Evolutionary conservation across 1,284 basidiomycete species (phyloP).

Genomic region (Pseudomicrostroma phylloplanum): DNA sequence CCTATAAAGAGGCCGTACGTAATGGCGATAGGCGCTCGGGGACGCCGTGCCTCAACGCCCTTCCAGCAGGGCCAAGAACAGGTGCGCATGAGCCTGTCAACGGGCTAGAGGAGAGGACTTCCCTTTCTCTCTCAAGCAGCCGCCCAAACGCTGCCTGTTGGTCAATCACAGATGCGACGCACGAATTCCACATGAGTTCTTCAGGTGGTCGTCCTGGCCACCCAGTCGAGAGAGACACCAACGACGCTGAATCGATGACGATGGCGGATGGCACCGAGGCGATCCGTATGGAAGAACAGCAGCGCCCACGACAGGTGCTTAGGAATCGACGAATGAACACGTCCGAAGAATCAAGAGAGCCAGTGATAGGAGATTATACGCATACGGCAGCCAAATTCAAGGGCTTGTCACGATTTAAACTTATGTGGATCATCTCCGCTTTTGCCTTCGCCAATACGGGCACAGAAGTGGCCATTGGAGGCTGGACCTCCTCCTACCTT

Average conservation of each 20-base stretch:
- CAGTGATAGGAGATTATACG: background rate
- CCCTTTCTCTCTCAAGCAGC: background rate
- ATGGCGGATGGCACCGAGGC: too few relatives aligned
- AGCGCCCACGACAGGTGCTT: too few relatives aligned
- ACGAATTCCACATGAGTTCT: too few relatives aligned
- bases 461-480: constrained; percentile 34
- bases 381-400: constrained; percentile 19
- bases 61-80: too few relatives aligned
- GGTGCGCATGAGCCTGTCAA: too few relatives aligned
- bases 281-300: too few relatives aligned
- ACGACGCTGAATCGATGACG: too few relatives aligned
- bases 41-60: background rate
- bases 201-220: too few relatives aligned
- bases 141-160: background rate
- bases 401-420: constrained; percentile 14
- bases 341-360: too few relatives aligned
- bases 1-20: constrained; percentile 6
- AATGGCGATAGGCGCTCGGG: background rate
- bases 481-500: constrained; percentile 26
- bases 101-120: background rate
- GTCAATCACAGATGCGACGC: too few relatives aligned
- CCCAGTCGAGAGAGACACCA: too few relatives aligned
- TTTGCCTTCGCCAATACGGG: constrained; percentile 33
- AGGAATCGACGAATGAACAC: too few relatives aligned
- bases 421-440: constrained; percentile 18